These are phyloP conservation scores for Paramecium sonneborni DNA, from an alignment of 73 alveolate genomes.

Conservation along the genomic window DNA sequence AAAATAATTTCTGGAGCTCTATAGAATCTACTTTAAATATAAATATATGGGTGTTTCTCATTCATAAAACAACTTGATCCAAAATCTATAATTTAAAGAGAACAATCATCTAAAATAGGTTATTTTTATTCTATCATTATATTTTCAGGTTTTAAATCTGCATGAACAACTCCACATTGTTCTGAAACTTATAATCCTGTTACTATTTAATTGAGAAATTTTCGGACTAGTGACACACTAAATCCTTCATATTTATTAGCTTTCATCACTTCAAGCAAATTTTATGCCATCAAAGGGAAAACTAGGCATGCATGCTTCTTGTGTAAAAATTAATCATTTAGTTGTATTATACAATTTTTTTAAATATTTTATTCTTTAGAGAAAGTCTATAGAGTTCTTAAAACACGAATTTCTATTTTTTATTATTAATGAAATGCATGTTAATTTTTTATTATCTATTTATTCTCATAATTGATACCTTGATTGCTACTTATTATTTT, in stretches of 20 bases:
- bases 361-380: neutral
- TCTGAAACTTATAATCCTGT: constrained; percentile 54
- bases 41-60: constrained; percentile 39
- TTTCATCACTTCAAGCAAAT: constrained; percentile 40
- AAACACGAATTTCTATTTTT: constrained; percentile 42
- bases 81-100: constrained; percentile 59
- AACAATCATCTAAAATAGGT: neutral
- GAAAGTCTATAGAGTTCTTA: constrained; percentile 36
- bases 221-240: constrained; percentile 44
- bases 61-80: constrained; percentile 62
- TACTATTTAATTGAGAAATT: constrained; percentile 34
- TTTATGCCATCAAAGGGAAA: constrained; percentile 42
- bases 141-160: constrained; percentile 66
- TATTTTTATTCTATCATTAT: constrained; percentile 45
- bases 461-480: neutral
- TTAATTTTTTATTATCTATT: constrained; percentile 56
- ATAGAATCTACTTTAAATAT: constrained; percentile 61
- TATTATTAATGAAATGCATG: constrained; percentile 50
- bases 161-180: constrained; percentile 63
- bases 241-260: constrained; percentile 52
- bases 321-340: constrained; percentile 56
- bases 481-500: constrained; percentile 54
- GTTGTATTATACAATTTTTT: neutral
- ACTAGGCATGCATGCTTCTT: constrained; percentile 63
- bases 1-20: constrained; percentile 68